A percentile compares a stretch with the other conserved stretches of the same genome.
Conservation (phyloP, 1,139 yeast species). For the Magnusiomyces starmeri region DNA sequence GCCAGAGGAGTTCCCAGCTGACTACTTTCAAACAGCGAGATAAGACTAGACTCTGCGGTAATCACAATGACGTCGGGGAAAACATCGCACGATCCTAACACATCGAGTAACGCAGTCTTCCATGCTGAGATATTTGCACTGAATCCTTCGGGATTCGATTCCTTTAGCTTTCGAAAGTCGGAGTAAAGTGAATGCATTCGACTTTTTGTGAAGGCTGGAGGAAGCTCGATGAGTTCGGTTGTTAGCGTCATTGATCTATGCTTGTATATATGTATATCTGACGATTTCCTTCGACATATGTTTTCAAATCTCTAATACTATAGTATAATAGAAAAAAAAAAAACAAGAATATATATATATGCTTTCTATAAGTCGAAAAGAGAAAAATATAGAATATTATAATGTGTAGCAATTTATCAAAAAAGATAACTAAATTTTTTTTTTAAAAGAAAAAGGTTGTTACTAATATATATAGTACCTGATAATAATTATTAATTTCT, state of each 20-base stretch:
- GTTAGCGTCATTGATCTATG: neutral
- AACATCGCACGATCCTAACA: conserved; percentile 22
- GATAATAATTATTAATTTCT: no score
- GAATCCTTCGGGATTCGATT: conserved; percentile 59
- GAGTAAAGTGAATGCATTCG: conserved; percentile 60
- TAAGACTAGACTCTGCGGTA: conserved; percentile 26
- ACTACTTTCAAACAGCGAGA: conserved; percentile 26
- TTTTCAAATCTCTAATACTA: no score
- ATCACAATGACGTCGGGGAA: conserved; percentile 24
- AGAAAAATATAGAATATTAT: no score
- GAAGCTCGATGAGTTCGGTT: conserved; percentile 19
- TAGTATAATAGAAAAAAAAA: no score
- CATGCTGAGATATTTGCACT: conserved; percentile 66
- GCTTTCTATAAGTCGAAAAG: no score
- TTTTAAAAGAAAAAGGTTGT: neutral
- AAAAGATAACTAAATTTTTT: no score
- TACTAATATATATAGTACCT: neutral
- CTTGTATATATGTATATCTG: no score
- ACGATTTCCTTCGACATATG: no score
- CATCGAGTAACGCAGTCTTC: conserved; percentile 36
- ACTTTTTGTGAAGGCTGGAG: conserved; percentile 39
- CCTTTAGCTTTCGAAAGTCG: conserved; percentile 46
- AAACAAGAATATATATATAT: neutral
- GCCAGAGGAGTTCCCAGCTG: conserved; percentile 32
- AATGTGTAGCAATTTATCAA: no score